Evolutionary conservation across 495 filamentous ascomycete genomes (phyloP), one percentile per base, ranked within the genome.

Genomic region (Pyrenula massariospora): DNA sequence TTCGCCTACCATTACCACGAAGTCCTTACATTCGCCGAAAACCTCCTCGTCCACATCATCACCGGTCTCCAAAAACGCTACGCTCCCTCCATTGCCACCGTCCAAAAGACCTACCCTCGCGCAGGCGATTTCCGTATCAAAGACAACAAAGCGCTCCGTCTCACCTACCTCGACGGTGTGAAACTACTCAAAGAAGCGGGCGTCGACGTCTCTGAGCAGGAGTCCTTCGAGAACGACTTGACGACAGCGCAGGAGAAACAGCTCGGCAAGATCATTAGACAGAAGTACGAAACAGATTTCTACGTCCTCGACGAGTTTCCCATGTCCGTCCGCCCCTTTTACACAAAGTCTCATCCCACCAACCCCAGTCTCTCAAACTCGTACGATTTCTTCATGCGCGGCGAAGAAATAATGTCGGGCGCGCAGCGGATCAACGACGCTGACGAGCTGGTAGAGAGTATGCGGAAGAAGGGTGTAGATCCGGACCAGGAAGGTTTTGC

Each of bases 331-430:
- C 82, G 90, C 22, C 91, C 91, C 36, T 95, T 95, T 76, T 96
- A 95, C 70, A 89, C 91, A 65, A 88, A 90, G 78, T 82, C 85
- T 56, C 84, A 87, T 66, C 79, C 84, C 10, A 60, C 77, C 53
- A 80, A 85, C 69, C 74, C 84, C 57, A 74, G 76, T 24, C 79
- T 89, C 63, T 87, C 83, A 54, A 92, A 94, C 71, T 86, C 84
- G 3, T 96, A 89, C 74, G 90, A 95, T 72, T 89, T 96, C 77
- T 91, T 94, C 78, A 87, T 95, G 86, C 84, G 91, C 60, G 88
- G 88, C 20, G 88, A 95, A 71, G 91, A 92, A 71, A 91, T 94
- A 67, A 81, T 91, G 70, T 87, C 82, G 12, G 90, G 90, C 54
- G 89, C 88, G 24, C 89, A 95, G 75, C 87, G 89, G 71, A 85